Evolutionary conservation across 2,329 filamentous ascomycete species (phyloP).

Genomic region (Fusarium continuum): DNA sequence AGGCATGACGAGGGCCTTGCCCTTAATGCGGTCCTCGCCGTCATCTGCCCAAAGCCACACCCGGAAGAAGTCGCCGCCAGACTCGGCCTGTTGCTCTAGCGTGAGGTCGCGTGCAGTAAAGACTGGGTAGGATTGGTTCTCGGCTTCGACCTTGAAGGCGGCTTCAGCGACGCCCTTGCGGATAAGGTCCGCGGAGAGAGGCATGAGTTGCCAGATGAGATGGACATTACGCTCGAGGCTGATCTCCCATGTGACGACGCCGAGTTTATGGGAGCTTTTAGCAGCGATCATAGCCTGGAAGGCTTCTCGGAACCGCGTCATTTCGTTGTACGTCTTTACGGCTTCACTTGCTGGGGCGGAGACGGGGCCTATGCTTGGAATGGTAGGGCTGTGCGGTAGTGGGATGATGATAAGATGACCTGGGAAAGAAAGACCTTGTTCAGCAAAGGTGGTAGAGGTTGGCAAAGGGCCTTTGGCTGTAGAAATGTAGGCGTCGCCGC

Average conservation of each 20-base stretch:
- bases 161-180: constrained; percentile 81
- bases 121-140: constrained; percentile 70
- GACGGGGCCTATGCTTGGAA: constrained; percentile 70
- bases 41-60: constrained; percentile 79
- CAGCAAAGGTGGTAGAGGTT: constrained; percentile 71
- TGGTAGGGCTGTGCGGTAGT: constrained; percentile 80
- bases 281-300: constrained; percentile 82
- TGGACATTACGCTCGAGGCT: constrained; percentile 84
- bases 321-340: constrained; percentile 75
- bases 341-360: constrained; percentile 62
- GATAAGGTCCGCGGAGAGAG: constrained; percentile 74
- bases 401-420: constrained; percentile 93
- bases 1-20: constrained; percentile 75
- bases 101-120: constrained; percentile 60
- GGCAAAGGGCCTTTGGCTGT: constrained; percentile 91
- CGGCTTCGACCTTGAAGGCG: constrained; percentile 87
- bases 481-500: constrained; percentile 86
- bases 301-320: constrained; percentile 80
- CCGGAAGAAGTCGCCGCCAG: constrained; percentile 76
- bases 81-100: constrained; percentile 58
- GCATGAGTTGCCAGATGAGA: constrained; percentile 92
- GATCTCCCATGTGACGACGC: constrained; percentile 92
- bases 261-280: constrained; percentile 67
- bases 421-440: constrained; percentile 75
- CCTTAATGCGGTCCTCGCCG: constrained; percentile 63